Evolutionary conservation across 345 rosid species (phyloP).

Genomic region (Pistacia atlantica): DNA sequence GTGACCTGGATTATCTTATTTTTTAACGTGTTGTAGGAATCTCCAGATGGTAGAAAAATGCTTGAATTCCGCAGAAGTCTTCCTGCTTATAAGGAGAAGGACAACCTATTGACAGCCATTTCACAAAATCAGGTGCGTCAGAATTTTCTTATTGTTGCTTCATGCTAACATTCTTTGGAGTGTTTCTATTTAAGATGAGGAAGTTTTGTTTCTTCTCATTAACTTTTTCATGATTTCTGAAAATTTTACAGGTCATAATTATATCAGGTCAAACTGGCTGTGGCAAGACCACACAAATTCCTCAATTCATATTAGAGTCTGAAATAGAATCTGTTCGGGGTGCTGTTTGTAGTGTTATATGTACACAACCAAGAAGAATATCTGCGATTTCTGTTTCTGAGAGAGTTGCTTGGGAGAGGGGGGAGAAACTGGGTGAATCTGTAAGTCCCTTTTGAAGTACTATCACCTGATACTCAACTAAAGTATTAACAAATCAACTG

Average conservation of each 20-base stretch:
- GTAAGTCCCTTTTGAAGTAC: constrained; percentile 53
- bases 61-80: constrained; percentile 69
- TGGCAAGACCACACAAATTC: constrained; percentile 98
- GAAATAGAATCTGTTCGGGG: constrained; percentile 67
- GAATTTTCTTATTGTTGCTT: constrained; percentile 6
- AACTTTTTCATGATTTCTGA: neutral
- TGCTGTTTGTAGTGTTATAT: constrained; percentile 80
- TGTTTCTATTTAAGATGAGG: neutral
- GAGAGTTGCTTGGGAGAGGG: constrained; percentile 93
- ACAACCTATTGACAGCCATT: constrained; percentile 58
- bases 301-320: constrained; percentile 88
- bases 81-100: constrained; percentile 82
- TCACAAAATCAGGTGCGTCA: constrained; percentile 69
- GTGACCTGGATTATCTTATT: neutral
- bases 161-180: neutral
- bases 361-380: constrained; percentile 95
- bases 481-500: no score
- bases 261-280: constrained; percentile 98
- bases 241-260: constrained; percentile 66
- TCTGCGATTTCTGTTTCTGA: constrained; percentile 96
- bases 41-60: constrained; percentile 66
- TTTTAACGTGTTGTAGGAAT: constrained; percentile 46
- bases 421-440: constrained; percentile 91
- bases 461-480: constrained; percentile 3
- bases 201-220: neutral